phyloP scores from a whole-genome alignment of 2,329 filamentous ascomycete genomes.

The Chaetomiaceae sp. region DNA sequence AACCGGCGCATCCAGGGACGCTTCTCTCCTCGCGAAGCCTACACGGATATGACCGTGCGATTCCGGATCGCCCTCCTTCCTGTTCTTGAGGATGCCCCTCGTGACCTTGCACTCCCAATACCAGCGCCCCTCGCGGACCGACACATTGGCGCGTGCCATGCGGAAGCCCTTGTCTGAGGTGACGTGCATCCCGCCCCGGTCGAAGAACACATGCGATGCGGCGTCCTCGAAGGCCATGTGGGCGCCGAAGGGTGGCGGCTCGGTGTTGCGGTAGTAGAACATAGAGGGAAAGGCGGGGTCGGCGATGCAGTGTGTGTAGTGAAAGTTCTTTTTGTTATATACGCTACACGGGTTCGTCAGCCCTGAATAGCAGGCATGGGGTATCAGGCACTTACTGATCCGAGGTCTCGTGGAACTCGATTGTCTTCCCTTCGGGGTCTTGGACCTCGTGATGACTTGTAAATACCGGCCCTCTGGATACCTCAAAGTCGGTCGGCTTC shows the following conservation, averaged over 20 bases:
- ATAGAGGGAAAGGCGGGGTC: conserved; percentile 82
- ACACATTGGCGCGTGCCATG: conserved; percentile 85
- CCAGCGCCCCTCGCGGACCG: conserved; percentile 80
- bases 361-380: too few relatives aligned
- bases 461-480: conserved; percentile 54
- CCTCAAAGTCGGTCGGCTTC: conserved; percentile 58
- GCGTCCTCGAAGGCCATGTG: conserved; percentile 92
- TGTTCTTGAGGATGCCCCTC: conserved; percentile 59
- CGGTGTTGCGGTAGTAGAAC: conserved; percentile 84
- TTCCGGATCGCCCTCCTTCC: conserved; percentile 41
- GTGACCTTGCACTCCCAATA: conserved; percentile 94
- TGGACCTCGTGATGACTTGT: conserved; percentile 51
- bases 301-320: conserved; percentile 86
- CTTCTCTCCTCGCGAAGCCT: conserved; percentile 79
- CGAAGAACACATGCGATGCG: conserved; percentile 78
- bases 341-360: conserved; percentile 42
- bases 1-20: conserved; percentile 75
- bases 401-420: conserved; percentile 59
- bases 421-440: conserved; percentile 44
- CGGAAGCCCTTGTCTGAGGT: conserved; percentile 92
- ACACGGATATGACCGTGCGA: conserved; percentile 68
- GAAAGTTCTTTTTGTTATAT: conserved; percentile 68
- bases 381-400: conserved; percentile 51
- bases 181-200: conserved; percentile 68
- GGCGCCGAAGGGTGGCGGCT: conserved; percentile 75